Evolutionary conservation across 2,329 filamentous ascomycete species (phyloP), one percentile per base, ranked within the genome.

Genomic region (Ascochyta rabiei): DNA sequence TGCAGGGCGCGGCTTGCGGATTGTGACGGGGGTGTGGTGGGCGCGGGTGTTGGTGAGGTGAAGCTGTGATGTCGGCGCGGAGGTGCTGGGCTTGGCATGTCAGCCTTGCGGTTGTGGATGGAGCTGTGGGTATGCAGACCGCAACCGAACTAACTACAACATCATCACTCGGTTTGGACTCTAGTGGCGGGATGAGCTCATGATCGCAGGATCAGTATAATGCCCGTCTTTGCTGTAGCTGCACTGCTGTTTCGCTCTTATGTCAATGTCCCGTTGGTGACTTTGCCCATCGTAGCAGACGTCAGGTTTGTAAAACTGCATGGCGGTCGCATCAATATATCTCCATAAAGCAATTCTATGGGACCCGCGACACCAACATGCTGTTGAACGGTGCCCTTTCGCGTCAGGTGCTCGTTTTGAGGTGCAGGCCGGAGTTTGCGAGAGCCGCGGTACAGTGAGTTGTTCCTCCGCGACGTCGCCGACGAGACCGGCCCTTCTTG

Each of bases 11-110:
- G 46, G 52, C 52, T n/a, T 59, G 52, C 45, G 56, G 44, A 53
- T 59, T 53, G 44, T 37, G 45, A 57, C 57, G 58, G 54, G 56
- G 60, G 60, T 54, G 34, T 49, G 18, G 50, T 38, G 16, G 51
- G 28, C 46, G 46, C 44, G 44, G 53, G 46, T 13, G 42, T 45
- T 42, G 31, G 59, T 59, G 59, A 57, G 48, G 50, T 59, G 41
- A 48, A 57, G 55, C 46, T 58, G 61, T 54, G 58, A 57, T 62
- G 59, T 59, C 63, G 62, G 63, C 55, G 50, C 49, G 64, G 54
- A 24, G 49, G 30, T 46, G 15, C 30, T 52, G 46, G 42, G 51
- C 64, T 67, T 67, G 64, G 64, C 64, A 48, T 44, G 34, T 50
- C 46, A 55, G 52, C 46, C 52, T 47, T 55, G 37, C 46, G 41